phyloP scores from a whole-genome alignment of 2,329 filamentous ascomycete species.

The Ceratocystis huliohia region DNA sequence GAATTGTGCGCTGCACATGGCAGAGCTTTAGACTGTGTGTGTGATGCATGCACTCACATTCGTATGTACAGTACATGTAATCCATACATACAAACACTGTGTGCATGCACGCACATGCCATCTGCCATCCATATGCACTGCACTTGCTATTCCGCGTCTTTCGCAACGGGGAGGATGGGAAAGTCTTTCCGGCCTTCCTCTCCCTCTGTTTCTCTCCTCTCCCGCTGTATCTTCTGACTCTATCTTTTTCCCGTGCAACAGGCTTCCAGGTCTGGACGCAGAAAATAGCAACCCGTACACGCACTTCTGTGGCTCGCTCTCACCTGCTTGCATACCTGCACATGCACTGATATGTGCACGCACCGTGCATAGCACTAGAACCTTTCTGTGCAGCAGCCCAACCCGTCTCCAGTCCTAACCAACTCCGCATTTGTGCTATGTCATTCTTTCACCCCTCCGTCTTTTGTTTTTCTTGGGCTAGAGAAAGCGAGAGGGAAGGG shows the following conservation, averaged over 20 bases:
- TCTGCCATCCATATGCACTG: neutral
- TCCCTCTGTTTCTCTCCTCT: neutral
- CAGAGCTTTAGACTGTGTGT: neutral
- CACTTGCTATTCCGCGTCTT: neutral
- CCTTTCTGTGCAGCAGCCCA: neutral
- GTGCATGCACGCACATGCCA: neutral
- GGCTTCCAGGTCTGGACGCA: neutral
- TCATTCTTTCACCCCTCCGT: neutral
- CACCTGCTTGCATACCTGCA: neutral
- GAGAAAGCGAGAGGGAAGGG: neutral
- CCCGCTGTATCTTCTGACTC: neutral
- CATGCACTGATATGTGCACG: neutral
- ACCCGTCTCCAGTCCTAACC: neutral
- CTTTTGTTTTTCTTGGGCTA: neutral
- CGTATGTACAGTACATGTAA: neutral
- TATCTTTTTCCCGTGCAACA: neutral
- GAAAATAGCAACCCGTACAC: neutral
- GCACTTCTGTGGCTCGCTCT: neutral
- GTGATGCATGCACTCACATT: neutral
- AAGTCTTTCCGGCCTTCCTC: neutral
- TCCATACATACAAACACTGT: neutral
- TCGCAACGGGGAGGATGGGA: neutral
- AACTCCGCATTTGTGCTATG: conserved; percentile 5
- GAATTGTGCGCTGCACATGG: neutral
- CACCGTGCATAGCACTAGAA: neutral